Percentiles rank a stretch among this genome's conserved stretches.
Conservation (phyloP, 2,329 filamentous ascomycete species). For the Scytalidium sp. region DNA sequence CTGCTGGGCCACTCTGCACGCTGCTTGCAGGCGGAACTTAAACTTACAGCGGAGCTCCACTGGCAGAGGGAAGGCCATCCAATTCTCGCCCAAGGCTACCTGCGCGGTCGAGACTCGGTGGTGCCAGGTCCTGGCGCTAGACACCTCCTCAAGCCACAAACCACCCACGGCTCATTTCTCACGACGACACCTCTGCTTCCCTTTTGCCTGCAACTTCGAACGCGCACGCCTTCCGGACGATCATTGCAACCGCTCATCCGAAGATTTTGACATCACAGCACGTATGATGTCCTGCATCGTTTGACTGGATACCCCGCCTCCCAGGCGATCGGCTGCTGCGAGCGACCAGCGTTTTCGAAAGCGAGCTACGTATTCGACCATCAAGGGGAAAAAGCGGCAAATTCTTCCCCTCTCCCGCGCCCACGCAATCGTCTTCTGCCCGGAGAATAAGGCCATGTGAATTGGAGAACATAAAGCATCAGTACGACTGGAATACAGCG, state of each 20-base stretch:
- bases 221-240: neutral
- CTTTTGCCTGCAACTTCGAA: neutral
- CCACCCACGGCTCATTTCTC: conserved; percentile 20
- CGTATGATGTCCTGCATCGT: neutral
- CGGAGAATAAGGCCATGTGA: neutral
- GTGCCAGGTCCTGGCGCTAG: no score
- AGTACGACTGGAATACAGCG: neutral
- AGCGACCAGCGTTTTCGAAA: neutral
- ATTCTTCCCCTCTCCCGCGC: no score
- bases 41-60: no score
- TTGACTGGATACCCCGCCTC: neutral
- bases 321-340: neutral
- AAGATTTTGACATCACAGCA: conserved; percentile 12
- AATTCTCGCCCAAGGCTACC: no score
- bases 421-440: no score
- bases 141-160: no score
- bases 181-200: conserved; percentile 10
- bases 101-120: no score
- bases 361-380: no score
- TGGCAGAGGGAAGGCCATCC: no score
- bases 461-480: neutral
- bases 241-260: conserved; percentile 12
- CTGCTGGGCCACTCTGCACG: no score
- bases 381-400: no score
- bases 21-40: no score